Base-by-base conservation (phyloP, 306 rosid genomes). In the Heteromeles arbutifolia region DNA sequence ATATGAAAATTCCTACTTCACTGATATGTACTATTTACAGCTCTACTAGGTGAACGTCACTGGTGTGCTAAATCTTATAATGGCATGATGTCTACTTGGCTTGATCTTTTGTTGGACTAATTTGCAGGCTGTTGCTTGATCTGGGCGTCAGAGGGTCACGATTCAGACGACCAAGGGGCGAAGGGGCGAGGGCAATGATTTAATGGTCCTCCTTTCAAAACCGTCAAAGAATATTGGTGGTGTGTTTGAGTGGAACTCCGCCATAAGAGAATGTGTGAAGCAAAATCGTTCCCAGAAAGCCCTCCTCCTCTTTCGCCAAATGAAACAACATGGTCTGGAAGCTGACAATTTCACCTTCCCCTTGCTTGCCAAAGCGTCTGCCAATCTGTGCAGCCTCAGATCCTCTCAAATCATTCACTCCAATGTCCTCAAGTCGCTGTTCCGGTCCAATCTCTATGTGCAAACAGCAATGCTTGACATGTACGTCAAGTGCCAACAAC, bases 81-180 rank as follows among this genome's bases (percentile, higher is more conserved):
- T 11, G 43, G 66, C 69, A 70, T 73, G 31, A 75, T 72, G 76
- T 80, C 68, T 75, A 65, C 70, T 44, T 64, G 70, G 28, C 15
- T 61, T 72, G 57, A 67, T 78, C 34, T 65, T 72, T 54, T 4
- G 19, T 72, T 82, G 73, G 81, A 74, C 77, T 73, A 67, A 80
- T 80, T 72, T 70, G 87, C 95, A 95, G 99, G 93, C 90, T 14
- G 89, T 95, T 66, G 98, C 89, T 79, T 32, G 37, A 32, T 32
- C 37, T 11, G 5, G 1, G 0, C 15, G 1, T 41, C 45, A 11
- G 11, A 41, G 45, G 1, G 5, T 11, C 45, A 41, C 0, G 13
- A 41, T 11, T 41, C 13, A 41, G 4, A 41, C 1, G 45, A 11
- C 13, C 45, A 11, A 44, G 15, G 50, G 6, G 50, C 17, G 2